These are phyloP conservation scores for Annulohypoxylon moriforme DNA, from an alignment of 495 filamentous ascomycete species.

Conservation along the genomic window DNA sequence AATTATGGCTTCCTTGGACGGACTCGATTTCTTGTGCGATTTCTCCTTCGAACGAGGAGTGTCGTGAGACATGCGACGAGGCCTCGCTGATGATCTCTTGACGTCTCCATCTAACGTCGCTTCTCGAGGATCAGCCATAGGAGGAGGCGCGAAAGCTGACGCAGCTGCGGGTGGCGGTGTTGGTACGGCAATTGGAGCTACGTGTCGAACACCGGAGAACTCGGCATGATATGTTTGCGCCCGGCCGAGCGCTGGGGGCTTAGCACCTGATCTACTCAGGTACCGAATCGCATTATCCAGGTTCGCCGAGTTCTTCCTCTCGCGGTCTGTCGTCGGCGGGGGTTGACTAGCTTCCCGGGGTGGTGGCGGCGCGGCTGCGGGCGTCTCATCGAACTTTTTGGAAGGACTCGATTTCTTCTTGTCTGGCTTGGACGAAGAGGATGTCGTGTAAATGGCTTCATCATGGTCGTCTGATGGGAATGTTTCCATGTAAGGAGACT, in stretches of 20 bases:
- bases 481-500: slow-evolving; percentile 50
- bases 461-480: slow-evolving; percentile 44
- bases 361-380: slow-evolving; percentile 30
- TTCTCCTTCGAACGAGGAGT: slow-evolving; percentile 52
- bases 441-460: slow-evolving; percentile 38
- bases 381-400: slow-evolving; percentile 52
- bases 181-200: slow-evolving; percentile 51
- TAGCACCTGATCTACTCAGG: slow-evolving; percentile 42
- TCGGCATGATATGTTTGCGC: slow-evolving; percentile 47
- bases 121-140: slow-evolving; percentile 32
- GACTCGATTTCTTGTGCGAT: slow-evolving; percentile 45
- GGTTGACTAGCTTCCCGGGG: slow-evolving; percentile 28
- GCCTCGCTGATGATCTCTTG: slow-evolving; percentile 49
- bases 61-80: slow-evolving; percentile 57
- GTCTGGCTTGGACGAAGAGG: slow-evolving; percentile 47
- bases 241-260: slow-evolving; percentile 39
- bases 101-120: slow-evolving; percentile 39
- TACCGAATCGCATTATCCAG: slow-evolving; percentile 46
- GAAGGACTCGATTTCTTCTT: slow-evolving; percentile 57
- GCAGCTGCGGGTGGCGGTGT: slow-evolving; percentile 47
- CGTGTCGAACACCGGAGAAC: slow-evolving; percentile 33
- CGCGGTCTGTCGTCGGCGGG: slow-evolving; percentile 36
- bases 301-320: slow-evolving; percentile 43
- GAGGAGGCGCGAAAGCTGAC: slow-evolving; percentile 40
- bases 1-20: slow-evolving; percentile 45